Percentiles rank a stretch among this genome's conserved stretches.
phyloP scores from a whole-genome alignment of 805 yeast genomes.

The Candida corydali region DNA sequence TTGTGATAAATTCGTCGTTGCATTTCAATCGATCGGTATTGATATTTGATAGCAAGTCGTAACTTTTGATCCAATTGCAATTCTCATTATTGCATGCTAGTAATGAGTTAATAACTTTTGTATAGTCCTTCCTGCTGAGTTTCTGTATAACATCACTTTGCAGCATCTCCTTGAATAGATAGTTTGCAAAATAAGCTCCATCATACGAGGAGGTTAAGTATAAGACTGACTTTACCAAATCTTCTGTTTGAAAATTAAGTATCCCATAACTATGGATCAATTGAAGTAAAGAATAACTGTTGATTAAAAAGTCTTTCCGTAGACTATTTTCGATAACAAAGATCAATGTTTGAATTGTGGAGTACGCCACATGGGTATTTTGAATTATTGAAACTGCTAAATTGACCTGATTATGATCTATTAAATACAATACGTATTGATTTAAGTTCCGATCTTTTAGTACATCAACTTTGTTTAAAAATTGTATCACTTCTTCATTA shows the following conservation, averaged over 20 bases:
- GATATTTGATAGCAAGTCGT: background rate
- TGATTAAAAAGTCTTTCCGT: background rate
- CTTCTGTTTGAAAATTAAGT: background rate
- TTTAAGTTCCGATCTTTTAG: background rate
- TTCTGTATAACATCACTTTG: background rate
- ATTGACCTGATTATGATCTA: conserved; percentile 2
- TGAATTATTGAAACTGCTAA: conserved; percentile 1
- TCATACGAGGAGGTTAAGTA: conserved; percentile 4
- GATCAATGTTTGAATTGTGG: background rate
- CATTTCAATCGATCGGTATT: background rate
- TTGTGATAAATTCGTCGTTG: background rate
- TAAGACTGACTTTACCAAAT: background rate
- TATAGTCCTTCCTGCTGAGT: background rate
- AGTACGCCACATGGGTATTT: background rate
- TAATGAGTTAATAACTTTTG: background rate
- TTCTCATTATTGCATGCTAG: conserved; percentile 3
- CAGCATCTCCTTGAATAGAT: background rate
- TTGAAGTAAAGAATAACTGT: conserved; percentile 5
- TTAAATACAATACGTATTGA: conserved; percentile 1
- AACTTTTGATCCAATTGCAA: conserved; percentile 1
- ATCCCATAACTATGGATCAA: background rate
- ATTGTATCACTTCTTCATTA: background rate
- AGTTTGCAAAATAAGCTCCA: conserved; percentile 8
- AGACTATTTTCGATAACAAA: background rate
- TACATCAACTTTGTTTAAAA: background rate